These are phyloP conservation scores for Phytophthora chlamydospora DNA, from an alignment of 352 stramenopile species.

Conservation along the genomic window DNA sequence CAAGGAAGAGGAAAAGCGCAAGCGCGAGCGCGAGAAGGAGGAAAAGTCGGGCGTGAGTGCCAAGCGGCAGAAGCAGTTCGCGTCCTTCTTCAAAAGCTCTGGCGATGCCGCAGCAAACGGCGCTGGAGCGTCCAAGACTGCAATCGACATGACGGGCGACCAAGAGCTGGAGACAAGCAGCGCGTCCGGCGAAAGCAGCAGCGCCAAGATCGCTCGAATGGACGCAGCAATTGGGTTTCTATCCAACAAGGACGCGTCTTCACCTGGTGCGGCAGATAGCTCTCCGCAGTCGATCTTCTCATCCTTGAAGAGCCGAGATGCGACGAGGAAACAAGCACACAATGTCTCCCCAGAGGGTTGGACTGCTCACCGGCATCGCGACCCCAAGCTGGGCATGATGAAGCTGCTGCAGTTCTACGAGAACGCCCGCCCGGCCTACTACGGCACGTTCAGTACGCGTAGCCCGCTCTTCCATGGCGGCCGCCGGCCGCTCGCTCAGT, in stretches of 20 bases:
- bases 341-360: conserved; percentile 38
- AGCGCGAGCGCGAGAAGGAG: conserved; percentile 56
- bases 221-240: conserved; percentile 46
- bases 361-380: conserved; percentile 55
- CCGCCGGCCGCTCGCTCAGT: conserved; percentile 67
- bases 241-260: conserved; percentile 1
- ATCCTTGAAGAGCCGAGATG: conserved; percentile 29
- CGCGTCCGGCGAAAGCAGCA: conserved; percentile 16
- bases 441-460: conserved; percentile 72
- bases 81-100: conserved; percentile 64
- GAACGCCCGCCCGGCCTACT: conserved; percentile 82
- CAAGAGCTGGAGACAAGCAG: conserved; percentile 6
- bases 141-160: conserved; percentile 30
- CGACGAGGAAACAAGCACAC: conserved; percentile 26
- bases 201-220: conserved; percentile 58
- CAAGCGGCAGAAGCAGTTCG: conserved; percentile 72
- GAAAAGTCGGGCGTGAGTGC: conserved; percentile 35
- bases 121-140: conserved; percentile 15
- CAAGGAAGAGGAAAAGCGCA: conserved; percentile 66
- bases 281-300: conserved; percentile 31
- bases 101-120: neutral
- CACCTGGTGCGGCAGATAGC: neutral
- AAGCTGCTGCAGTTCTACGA: conserved; percentile 90
- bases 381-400: conserved; percentile 73
- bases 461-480: conserved; percentile 65